phyloP scores from a whole-genome alignment of 2,329 filamentous ascomycete genomes.

The Hymenoscyphus occultus region DNA sequence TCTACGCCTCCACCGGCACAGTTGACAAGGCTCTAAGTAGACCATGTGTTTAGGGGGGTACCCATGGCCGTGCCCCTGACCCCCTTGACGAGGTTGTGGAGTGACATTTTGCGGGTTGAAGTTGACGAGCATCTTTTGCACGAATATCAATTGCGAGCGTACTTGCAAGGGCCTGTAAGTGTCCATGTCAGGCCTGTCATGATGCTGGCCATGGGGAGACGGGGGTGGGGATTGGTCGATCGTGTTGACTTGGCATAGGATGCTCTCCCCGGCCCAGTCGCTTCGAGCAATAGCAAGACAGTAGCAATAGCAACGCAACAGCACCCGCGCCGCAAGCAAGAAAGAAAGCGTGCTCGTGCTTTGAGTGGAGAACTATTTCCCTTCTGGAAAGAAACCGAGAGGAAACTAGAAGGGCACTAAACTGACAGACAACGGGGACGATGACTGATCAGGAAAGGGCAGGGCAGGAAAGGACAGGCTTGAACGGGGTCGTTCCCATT shows the following conservation, averaged over 20 bases:
- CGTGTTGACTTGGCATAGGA: neutral
- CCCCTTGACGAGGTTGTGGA: conserved; percentile 1
- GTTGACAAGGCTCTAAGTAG: conserved; percentile 32
- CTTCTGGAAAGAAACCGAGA: neutral
- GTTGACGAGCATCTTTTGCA: neutral
- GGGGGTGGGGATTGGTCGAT: neutral
- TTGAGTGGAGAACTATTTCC: neutral
- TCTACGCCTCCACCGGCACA: conserved; percentile 14
- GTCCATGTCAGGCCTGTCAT: neutral
- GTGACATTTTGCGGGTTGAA: conserved; percentile 1
- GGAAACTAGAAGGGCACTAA: neutral
- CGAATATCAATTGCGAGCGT: conserved; percentile 2
- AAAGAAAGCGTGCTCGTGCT: neutral
- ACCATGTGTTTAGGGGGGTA: neutral
- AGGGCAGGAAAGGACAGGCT: neutral
- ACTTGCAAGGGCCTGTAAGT: neutral
- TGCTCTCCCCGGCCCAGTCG: neutral
- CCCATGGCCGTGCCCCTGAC: neutral
- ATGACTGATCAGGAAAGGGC: neutral
- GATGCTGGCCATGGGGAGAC: neutral
- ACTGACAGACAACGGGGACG: neutral
- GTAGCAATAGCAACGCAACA: neutral
- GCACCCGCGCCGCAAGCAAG: neutral
- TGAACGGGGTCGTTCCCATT: neutral
- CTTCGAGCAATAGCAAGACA: neutral